Percentiles rank a stretch among this genome's conserved stretches.
Evolutionary conservation across 2,329 filamentous ascomycete species (phyloP).

Genomic region (Fusarium ambrosium): DNA sequence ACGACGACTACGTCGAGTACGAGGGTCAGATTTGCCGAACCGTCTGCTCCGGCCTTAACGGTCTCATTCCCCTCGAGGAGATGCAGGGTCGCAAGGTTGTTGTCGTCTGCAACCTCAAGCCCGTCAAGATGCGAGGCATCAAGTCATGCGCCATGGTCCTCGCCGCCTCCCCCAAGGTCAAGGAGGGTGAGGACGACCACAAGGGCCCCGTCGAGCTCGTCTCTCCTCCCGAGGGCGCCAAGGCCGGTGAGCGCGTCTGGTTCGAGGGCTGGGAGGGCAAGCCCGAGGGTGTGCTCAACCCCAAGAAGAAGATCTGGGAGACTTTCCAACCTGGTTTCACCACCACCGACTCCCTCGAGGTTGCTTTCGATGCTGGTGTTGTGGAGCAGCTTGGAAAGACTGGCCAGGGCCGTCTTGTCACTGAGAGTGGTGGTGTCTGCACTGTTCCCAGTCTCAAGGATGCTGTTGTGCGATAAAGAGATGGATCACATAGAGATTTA

Average conservation of each 20-base stretch:
- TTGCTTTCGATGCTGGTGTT: conserved; percentile 84
- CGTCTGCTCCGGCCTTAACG: conserved; percentile 96
- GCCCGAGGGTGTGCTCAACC: conserved; percentile 93
- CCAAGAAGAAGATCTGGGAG: conserved; percentile 99
- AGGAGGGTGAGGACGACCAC: conserved; percentile 89
- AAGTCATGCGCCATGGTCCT: conserved; percentile 89
- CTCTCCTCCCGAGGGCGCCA: conserved; percentile 80
- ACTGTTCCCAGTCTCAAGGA: conserved; percentile 85
- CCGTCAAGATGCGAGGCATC: conserved; percentile 96
- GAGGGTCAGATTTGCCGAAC: conserved; percentile 94
- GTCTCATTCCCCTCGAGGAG: conserved; percentile 89
- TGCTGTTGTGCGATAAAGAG: conserved; percentile 81
- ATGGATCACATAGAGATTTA: background rate
- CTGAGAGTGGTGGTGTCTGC: conserved; percentile 83
- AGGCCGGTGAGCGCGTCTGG: conserved; percentile 88
- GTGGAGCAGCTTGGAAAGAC: conserved; percentile 83
- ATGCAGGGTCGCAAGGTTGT: conserved; percentile 98
- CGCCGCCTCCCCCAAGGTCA: conserved; percentile 86
- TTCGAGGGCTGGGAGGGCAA: conserved; percentile 96
- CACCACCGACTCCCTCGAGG: conserved; percentile 83
- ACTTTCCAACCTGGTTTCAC: conserved; percentile 96
- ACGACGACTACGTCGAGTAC: conserved; percentile 91
- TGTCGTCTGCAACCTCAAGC: conserved; percentile 97
- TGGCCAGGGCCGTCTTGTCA: conserved; percentile 77
- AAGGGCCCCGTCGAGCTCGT: conserved; percentile 94